Evolutionary conservation across 2,329 filamentous ascomycete species (phyloP), one percentile per base, ranked within the genome.

Genomic region (Xylaria sp.): DNA sequence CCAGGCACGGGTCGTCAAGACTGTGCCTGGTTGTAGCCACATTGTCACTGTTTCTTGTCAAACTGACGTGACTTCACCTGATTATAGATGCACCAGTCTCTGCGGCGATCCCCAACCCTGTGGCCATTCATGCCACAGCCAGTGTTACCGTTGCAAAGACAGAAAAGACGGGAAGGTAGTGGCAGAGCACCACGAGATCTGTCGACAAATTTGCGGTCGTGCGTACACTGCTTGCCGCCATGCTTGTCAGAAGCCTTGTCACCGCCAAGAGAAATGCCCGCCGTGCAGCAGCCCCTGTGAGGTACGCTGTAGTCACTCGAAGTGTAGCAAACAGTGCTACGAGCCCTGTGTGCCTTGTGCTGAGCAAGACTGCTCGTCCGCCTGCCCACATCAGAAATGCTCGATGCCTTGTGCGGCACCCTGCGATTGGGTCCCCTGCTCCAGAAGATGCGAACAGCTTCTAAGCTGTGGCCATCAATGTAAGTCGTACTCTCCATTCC

Each of bases 391-490:
- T 71, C 73, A 77, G 39, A 78, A 71, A 45, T 70, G 68, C 38
- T 65, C 65, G 10, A 70, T 70, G 68, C 68, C 68, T 38, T 70
- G 90, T 67, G 88, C 88, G 0, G 90, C 86, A 0, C 90, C 90
- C 0, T 93, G 90, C 73, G 81, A 91, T 69, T 85, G 87, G 78
- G 73, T 92, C 0, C 91, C 90, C 1, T 93, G 90, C 74, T 85
- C 84, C 1, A 76, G 82, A 70, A 81, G 90, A 9, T 93, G 90
- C 72, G 72, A 79, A 2, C 80, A 85, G 31, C 17, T 65, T 0
- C 75, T 92, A 3, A 20, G 29, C 0, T 92, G 90, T 72, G 86
- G 86, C 0, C 89, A 92, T 74, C 85, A 81, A 73, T 92, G 87
- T 62, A 62, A 55, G 59, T 62, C 20, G 27, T 10, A 4, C 39